Evolutionary conservation across 352 stramenopile species (phyloP), one percentile per base, ranked within the genome.

Genomic region (Phytopythium mirpurense): DNA sequence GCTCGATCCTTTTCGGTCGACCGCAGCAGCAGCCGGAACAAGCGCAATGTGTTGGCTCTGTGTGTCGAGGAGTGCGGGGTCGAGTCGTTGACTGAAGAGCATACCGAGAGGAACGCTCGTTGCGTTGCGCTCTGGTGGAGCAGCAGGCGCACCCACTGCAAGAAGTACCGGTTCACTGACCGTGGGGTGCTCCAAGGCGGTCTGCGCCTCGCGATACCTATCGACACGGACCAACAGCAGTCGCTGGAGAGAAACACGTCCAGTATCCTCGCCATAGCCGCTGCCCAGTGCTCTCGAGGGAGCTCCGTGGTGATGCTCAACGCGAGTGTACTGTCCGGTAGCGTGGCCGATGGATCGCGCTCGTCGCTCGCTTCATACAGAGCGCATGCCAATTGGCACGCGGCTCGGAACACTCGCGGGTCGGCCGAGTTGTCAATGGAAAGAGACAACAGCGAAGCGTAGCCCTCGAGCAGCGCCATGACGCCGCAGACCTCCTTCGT

Each of bases 211-310:
- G 23, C 5, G 14, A 0, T 32, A 23, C 3, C 16, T 29, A 5
- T 19, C 41, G 41, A 32, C 23, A 23, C 23, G 12, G 41, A 47
- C 41, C 41, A 47, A 3, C 41, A 47, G 23, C 41, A 47, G 41
- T 32, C 23, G 23, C 12, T 47, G 23, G 41, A 29, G 23, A 47
- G 41, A 11, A 47, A 47, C 23, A 1, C 15, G 2, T 21, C 23
- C 12, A 47, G 15, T 14, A 47, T 14, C 6, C 12, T 47, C 15
- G 41, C 2, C 41, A 47, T 21, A 2, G 12, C 21, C 1, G 41
- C 9, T 15, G 16, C 2, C 41, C 23, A 47, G 41, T 47, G 21
- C 7, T 47, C 41, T 47, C 14, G 11, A 1, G 41, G 6, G 9
- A 47, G 41, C 14, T 47, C 41, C 1, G 10, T 32, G 11, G 32